phyloP scores from a whole-genome alignment of 495 filamentous ascomycete species.

The Tuber microsphaerosporum region DNA sequence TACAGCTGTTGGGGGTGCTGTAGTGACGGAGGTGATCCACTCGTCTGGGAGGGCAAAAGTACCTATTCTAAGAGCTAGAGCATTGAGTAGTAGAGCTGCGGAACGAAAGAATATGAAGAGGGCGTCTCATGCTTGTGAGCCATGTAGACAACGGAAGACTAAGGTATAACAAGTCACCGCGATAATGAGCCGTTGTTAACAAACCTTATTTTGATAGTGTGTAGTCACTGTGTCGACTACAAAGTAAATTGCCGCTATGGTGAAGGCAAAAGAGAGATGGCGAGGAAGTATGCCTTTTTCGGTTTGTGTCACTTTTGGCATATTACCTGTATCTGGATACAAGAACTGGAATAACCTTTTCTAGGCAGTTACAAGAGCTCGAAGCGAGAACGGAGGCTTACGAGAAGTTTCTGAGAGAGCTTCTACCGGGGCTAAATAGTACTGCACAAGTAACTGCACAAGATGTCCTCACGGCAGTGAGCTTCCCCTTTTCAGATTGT shows the following conservation, averaged over 20 bases:
- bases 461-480: conserved; percentile 12
- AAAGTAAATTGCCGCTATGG: conserved; percentile 22
- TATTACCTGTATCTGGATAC: neutral
- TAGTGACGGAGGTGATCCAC: neutral
- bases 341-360: neutral
- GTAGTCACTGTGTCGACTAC: conserved; percentile 17
- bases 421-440: conserved; percentile 16
- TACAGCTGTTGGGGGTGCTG: neutral
- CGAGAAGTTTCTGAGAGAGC: conserved; percentile 14
- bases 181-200: neutral
- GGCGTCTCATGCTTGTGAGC: conserved; percentile 34
- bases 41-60: neutral
- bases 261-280: conserved; percentile 34
- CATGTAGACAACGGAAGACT: conserved; percentile 30
- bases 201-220: conserved; percentile 18
- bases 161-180: conserved; percentile 25
- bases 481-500: neutral
- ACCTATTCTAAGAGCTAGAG: neutral
- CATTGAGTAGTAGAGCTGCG: neutral
- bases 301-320: neutral
- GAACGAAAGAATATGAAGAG: conserved; percentile 14
- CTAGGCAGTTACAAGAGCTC: conserved; percentile 16
- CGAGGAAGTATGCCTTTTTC: conserved; percentile 25
- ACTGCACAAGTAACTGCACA: neutral
- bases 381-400: conserved; percentile 13